Evolutionary conservation across 177 flowering plant genomes (phyloP), one percentile per base, ranked within the genome.

Genomic region (Tripterygium wilfordii): DNA sequence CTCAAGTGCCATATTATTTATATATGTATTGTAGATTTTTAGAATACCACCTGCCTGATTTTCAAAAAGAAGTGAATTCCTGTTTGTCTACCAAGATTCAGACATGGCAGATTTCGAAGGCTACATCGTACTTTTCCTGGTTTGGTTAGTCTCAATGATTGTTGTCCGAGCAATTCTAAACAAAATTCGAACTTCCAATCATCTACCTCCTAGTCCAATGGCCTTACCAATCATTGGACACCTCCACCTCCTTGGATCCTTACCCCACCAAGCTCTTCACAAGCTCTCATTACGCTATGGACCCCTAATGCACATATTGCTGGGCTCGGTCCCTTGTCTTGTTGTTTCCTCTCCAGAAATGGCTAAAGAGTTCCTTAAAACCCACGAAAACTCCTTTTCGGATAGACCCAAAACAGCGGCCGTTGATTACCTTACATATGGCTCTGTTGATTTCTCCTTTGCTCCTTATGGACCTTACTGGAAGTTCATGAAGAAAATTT

Each of bases 401-500:
- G 41, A 58, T 39, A 27, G 68, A 6, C 60, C 68, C 9, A 12
- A 12, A 1, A 29, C 15, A 8, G 15, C 48, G 5, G 49, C 42
- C 10, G 50, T 54, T 28, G 45, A 44, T 19, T 64, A 56, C 47
- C 62, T 64, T 4, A 53, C 68, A 14, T 64, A 64, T 24, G 55
- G 46, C 42, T 49, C 51, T 7, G 36, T 59, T 18, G 68, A 64
- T 41, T 64, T 64, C 36, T 24, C 68, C 10, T 48, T 44, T 15
- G 56, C 61, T 7, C 48, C 60, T 3, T 59, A 54, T 26, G 69
- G 69, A 13, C 53, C 69, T 14, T 64, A 59, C 26, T 64, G 68
- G 68, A 53, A 54, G 47, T 59, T 59, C 64, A 58, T 64, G 56
- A 64, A 64, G 37, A 64, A 59, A 21, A 35, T 59, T 3, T 58